Evolutionary conservation across 805 yeast species (phyloP).

Genomic region (Cyberlindnera galapagoensis): DNA sequence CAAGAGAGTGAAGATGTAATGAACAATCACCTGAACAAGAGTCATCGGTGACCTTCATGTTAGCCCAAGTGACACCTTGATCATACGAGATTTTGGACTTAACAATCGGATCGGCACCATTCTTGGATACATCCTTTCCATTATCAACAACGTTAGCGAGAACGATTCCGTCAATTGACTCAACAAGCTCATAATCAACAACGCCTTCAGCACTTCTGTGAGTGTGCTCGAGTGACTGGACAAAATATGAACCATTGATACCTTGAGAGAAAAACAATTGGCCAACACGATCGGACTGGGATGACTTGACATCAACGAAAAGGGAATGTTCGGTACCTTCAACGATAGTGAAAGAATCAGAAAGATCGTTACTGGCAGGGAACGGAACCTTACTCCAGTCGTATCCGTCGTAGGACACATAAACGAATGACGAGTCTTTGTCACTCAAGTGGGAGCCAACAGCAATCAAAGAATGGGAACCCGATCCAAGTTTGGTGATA

Average conservation of each 20-base stretch:
- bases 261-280: slow-evolving; percentile 35
- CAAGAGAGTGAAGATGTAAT: slow-evolving; percentile 31
- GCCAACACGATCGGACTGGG: slow-evolving; percentile 21
- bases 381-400: slow-evolving; percentile 29
- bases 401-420: slow-evolving; percentile 28
- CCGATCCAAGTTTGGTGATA: slow-evolving; percentile 28
- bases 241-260: slow-evolving; percentile 43
- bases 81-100: slow-evolving; percentile 31
- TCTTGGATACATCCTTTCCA: slow-evolving; percentile 12
- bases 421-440: slow-evolving; percentile 19
- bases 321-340: slow-evolving; percentile 35
- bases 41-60: slow-evolving; percentile 24
- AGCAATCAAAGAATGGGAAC: slow-evolving; percentile 30
- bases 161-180: slow-evolving; percentile 58
- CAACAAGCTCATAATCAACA: slow-evolving; percentile 34
- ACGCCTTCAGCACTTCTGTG: slow-evolving; percentile 25
- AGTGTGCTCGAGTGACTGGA: slow-evolving; percentile 35
- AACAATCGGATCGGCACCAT: slow-evolving; percentile 9
- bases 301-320: slow-evolving; percentile 31
- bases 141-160: slow-evolving; percentile 34
- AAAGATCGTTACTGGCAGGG: slow-evolving; percentile 21
- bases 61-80: slow-evolving; percentile 32
- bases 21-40: slow-evolving; percentile 16
- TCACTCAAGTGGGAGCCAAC: slow-evolving; percentile 25
- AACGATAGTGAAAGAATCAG: slow-evolving; percentile 25